Conservation (phyloP, 768 basidiomycete genomes). For the Nidularia pulvinata region DNA sequence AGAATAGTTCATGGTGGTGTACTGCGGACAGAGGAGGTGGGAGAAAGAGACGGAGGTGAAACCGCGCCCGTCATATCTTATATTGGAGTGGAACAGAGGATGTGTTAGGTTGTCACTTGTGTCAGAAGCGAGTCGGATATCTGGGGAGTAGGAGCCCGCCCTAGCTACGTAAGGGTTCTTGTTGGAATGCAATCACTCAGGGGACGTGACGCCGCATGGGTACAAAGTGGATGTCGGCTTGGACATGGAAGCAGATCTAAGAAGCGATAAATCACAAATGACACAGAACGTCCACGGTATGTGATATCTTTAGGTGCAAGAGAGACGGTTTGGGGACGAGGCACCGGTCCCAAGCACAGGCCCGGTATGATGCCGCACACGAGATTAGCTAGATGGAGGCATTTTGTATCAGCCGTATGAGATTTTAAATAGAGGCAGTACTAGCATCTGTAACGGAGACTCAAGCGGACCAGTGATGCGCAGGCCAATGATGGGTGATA, state of each 20-base stretch:
- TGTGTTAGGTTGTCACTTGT: conserved; percentile 8
- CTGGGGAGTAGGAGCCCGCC: conserved; percentile 14
- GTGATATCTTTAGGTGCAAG: conserved; percentile 5
- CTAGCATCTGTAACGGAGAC: too few species aligned
- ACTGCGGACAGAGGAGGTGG: not conserved
- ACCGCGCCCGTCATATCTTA: conserved; percentile 14
- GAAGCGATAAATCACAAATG: conserved; percentile 4
- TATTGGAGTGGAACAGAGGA: conserved; percentile 17
- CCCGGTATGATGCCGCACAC: not conserved
- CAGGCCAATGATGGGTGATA: too few species aligned
- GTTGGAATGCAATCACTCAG: conserved; percentile 8
- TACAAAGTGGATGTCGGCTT: conserved; percentile 8
- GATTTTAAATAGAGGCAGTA: too few species aligned
- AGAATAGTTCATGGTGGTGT: not conserved
- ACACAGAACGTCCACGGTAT: conserved; percentile 10
- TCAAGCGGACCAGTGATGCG: too few species aligned
- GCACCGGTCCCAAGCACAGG: not conserved
- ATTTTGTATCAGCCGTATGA: too few species aligned
- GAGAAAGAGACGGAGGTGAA: conserved; percentile 9
- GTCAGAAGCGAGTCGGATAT: conserved; percentile 22
- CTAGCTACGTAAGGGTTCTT: conserved; percentile 23
- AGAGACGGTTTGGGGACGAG: not conserved
- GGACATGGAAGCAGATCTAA: conserved; percentile 9
- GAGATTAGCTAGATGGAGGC: too few species aligned
- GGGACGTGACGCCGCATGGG: conserved; percentile 11